phyloP scores from a whole-genome alignment of 768 basidiomycete genomes.

The Leccinum broughii region DNA sequence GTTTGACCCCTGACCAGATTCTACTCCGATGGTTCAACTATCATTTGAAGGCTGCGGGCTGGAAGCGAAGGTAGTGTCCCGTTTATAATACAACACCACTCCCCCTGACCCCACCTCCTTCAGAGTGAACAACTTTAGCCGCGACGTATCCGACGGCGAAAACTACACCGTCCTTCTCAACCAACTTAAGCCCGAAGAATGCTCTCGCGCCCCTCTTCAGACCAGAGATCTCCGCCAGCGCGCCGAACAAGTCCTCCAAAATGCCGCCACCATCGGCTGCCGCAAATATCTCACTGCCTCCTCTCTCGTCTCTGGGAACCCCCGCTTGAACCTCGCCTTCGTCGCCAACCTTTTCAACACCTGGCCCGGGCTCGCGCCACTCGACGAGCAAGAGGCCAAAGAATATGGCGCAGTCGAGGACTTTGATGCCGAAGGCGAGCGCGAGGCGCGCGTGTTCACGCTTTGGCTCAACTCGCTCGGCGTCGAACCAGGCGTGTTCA shows the following conservation, averaged over 20 bases:
- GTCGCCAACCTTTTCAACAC: slow-evolving; percentile 99
- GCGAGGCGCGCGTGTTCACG: slow-evolving; percentile 96
- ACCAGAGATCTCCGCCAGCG: slow-evolving; percentile 79
- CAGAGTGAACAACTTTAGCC: slow-evolving; percentile 96
- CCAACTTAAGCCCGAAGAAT: slow-evolving; percentile 93
- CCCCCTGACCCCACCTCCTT: neutral
- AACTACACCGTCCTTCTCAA: slow-evolving; percentile 97
- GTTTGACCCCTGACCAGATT: slow-evolving; percentile 96
- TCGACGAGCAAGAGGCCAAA: slow-evolving; percentile 92
- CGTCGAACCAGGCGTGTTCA: slow-evolving; percentile 95
- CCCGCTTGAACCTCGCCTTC: slow-evolving; percentile 93
- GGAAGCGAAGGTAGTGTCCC: slow-evolving; percentile 69
- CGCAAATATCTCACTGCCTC: slow-evolving; percentile 93
- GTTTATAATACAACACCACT: too few relatives aligned
- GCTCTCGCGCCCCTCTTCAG: slow-evolving; percentile 88
- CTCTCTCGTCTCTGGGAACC: slow-evolving; percentile 91
- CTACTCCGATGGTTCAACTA: slow-evolving; percentile 99
- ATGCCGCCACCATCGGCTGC: slow-evolving; percentile 92
- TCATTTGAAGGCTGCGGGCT: slow-evolving; percentile 93
- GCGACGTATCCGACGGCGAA: slow-evolving; percentile 96
- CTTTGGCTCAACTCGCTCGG: slow-evolving; percentile 95
- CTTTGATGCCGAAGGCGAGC: slow-evolving; percentile 98
- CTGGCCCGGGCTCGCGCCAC: slow-evolving; percentile 89
- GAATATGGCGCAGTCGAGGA: slow-evolving; percentile 90
- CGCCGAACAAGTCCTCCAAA: slow-evolving; percentile 92